Evolutionary conservation across 352 stramenopile species (phyloP).

Genomic region (Blastocystis sp.): DNA sequence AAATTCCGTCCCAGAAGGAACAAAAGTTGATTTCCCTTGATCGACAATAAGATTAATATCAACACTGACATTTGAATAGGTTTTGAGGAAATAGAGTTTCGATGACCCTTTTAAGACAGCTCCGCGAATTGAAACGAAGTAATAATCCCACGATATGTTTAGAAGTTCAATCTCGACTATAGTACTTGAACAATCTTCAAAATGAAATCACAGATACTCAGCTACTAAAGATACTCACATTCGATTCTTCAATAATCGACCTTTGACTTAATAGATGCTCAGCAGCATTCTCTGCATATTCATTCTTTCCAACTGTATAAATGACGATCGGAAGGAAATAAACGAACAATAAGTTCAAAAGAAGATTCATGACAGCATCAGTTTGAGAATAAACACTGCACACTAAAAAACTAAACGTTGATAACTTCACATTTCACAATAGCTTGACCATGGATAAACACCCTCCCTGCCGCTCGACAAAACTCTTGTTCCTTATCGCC

Average conservation of each 20-base stretch:
- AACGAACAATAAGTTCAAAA: conserved; percentile 22
- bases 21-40: neutral
- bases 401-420: neutral
- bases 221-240: neutral
- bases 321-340: conserved; percentile 49
- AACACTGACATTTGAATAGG: neutral
- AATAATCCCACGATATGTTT: neutral
- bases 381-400: neutral
- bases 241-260: neutral
- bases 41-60: neutral
- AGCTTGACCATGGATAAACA: conserved; percentile 1
- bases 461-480: neutral
- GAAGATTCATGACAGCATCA: conserved; percentile 27
- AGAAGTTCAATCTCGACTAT: neutral
- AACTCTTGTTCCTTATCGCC: neutral
- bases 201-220: neutral
- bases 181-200: conserved; percentile 44
- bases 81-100: conserved; percentile 50
- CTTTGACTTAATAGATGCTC: conserved; percentile 32
- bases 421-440: conserved; percentile 56
- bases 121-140: neutral
- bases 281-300: conserved; percentile 42
- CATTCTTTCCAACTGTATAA: conserved; percentile 55
- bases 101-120: neutral
- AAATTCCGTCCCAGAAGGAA: neutral